Conservation (phyloP, 2,329 filamentous ascomycete genomes). For the Aspergillus clavatus region DNA sequence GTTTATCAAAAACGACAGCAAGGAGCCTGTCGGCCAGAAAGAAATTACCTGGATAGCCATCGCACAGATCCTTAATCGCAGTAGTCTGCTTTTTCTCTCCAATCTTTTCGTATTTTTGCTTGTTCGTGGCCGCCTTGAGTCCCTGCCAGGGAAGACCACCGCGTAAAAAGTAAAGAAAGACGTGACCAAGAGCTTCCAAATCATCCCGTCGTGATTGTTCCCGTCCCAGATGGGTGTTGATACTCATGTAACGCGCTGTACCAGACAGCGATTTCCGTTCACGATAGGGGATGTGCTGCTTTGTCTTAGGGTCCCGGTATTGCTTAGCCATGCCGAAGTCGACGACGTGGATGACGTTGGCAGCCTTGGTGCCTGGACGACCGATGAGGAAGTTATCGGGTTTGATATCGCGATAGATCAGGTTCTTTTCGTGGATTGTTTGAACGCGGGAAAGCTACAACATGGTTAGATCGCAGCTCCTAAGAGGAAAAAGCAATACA, state of each 20-base stretch:
- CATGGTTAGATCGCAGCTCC: constrained; percentile 21
- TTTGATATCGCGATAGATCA: constrained; percentile 99
- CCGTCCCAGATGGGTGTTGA: constrained; percentile 95
- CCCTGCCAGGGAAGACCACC: constrained; percentile 65
- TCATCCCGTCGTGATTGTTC: constrained; percentile 96
- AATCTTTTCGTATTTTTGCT: constrained; percentile 99
- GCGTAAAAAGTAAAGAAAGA: constrained; percentile 66
- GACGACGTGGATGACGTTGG: constrained; percentile 96
- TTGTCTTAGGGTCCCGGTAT: constrained; percentile 97
- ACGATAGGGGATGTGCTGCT: constrained; percentile 96
- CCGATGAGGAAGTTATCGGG: constrained; percentile 99
- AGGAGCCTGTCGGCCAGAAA: neutral
- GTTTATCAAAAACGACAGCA: neutral
- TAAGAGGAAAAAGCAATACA: constrained; percentile 10
- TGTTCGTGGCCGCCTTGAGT: constrained; percentile 64
- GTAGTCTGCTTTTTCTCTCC: constrained; percentile 99
- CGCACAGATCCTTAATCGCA: constrained; percentile 91
- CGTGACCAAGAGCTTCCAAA: constrained; percentile 73
- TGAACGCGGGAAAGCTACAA: constrained; percentile 78
- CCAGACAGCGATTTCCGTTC: constrained; percentile 96
- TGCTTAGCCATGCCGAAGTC: constrained; percentile 99
- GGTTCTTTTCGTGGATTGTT: constrained; percentile 96
- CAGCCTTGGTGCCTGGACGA: constrained; percentile 83
- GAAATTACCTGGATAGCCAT: constrained; percentile 71
- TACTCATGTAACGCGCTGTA: constrained; percentile 98